phyloP scores from a whole-genome alignment of 768 basidiomycete species.

The Xerocomellus intermedius region DNA sequence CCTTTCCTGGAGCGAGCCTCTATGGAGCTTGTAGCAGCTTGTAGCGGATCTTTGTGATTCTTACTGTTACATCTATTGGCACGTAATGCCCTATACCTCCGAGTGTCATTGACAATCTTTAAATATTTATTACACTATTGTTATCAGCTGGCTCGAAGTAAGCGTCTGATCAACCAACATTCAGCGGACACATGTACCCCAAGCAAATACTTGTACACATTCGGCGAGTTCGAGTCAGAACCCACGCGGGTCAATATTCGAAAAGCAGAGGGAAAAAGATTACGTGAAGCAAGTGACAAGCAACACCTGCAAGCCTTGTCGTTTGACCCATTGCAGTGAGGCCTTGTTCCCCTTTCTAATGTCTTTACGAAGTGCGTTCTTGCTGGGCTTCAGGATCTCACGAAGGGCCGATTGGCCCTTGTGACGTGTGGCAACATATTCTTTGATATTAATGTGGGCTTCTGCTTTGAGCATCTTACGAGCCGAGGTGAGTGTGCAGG shows the following conservation, averaged over 20 bases:
- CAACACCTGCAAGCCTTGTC: constrained; percentile 60
- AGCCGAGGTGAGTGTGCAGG: constrained; percentile 63
- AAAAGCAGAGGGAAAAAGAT: neutral
- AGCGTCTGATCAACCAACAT: neutral
- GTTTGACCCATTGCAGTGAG: constrained; percentile 59
- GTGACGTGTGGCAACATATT: constrained; percentile 66
- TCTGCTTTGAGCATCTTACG: constrained; percentile 61
- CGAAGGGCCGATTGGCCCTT: constrained; percentile 63
- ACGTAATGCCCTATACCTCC: constrained; percentile 23
- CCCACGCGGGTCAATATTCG: neutral
- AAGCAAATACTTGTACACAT: neutral
- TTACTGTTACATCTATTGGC: constrained; percentile 10
- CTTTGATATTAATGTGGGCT: constrained; percentile 69
- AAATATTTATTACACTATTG: constrained; percentile 2
- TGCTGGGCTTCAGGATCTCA: constrained; percentile 59
- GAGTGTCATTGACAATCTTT: constrained; percentile 2
- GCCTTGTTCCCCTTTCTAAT: constrained; percentile 49
- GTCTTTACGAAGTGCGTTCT: constrained; percentile 58
- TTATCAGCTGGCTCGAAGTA: neutral
- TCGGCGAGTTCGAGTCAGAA: neutral
- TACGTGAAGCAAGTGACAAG: constrained; percentile 51
- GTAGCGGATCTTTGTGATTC: neutral
- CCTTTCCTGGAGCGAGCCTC: constrained; percentile 9
- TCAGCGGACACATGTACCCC: neutral
- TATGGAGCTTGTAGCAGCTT: neutral